Evolutionary conservation across 2,329 filamentous ascomycete species (phyloP).

Genomic region (Madurella fahalii): DNA sequence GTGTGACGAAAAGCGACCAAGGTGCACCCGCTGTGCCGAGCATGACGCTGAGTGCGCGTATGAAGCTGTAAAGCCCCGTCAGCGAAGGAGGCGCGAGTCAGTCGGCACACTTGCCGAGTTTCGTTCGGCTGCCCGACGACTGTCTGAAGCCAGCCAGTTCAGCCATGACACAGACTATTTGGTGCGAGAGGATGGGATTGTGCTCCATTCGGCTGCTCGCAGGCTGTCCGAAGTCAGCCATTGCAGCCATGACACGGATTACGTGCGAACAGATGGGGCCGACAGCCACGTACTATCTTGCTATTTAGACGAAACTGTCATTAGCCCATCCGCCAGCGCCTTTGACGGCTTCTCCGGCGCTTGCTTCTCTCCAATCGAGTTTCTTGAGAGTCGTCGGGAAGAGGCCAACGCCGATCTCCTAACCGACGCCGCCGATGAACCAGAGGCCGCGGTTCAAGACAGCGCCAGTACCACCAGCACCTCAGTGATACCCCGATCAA

Average conservation of each 20-base stretch:
- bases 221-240: constrained; percentile 22
- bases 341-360: constrained; percentile 13
- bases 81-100: constrained; percentile 38
- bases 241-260: constrained; percentile 12
- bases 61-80: constrained; percentile 43
- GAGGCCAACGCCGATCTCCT: background rate
- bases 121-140: constrained; percentile 13
- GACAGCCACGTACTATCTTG: constrained; percentile 1
- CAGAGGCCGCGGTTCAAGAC: background rate
- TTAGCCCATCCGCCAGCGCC: constrained; percentile 16
- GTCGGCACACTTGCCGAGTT: constrained; percentile 3
- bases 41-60: constrained; percentile 47
- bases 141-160: constrained; percentile 21
- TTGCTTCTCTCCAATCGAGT: constrained; percentile 9
- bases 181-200: background rate
- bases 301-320: constrained; percentile 10
- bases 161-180: constrained; percentile 12
- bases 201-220: constrained; percentile 9
- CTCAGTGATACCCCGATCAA: constrained; percentile 13
- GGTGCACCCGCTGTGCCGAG: constrained; percentile 49
- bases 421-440: background rate
- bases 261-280: background rate
- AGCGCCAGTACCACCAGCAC: background rate
- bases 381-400: constrained; percentile 2
- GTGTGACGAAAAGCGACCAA: constrained; percentile 50